phyloP scores from a whole-genome alignment of 1,284 basidiomycete species.

The Boletus semigastroideus region DNA sequence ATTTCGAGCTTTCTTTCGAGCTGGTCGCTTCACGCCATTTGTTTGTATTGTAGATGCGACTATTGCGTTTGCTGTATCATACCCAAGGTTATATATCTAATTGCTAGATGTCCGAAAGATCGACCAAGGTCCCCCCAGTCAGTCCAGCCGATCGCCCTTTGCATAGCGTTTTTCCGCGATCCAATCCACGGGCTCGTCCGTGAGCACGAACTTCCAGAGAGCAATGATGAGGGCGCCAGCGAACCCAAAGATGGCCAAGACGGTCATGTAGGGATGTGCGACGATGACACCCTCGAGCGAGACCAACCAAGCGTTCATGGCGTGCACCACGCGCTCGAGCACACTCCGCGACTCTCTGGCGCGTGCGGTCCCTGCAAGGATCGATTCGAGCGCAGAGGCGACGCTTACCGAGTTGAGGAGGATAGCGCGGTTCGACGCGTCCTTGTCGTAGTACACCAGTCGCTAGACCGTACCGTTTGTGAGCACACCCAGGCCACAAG shows the following conservation, averaged over 20 bases:
- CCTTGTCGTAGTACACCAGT: conserved; percentile 66
- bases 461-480: too few relatives aligned
- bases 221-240: conserved; percentile 9
- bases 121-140: not conserved
- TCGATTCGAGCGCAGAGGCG: conserved; percentile 71
- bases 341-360: conserved; percentile 70
- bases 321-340: conserved; percentile 66
- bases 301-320: conserved; percentile 15
- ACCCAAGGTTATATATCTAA: too few relatives aligned
- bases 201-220: conserved; percentile 9
- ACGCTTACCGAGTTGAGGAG: conserved; percentile 56
- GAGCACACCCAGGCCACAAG: not conserved
- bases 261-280: conserved; percentile 26
- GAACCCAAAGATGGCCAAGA: conserved; percentile 10
- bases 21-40: too few relatives aligned
- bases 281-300: conserved; percentile 11
- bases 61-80: too few relatives aligned
- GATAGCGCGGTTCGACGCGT: conserved; percentile 52
- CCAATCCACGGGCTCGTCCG: conserved; percentile 17
- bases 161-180: conserved; percentile 16
- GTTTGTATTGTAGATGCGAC: too few relatives aligned
- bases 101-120: not conserved
- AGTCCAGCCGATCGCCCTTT: conserved; percentile 25
- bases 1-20: too few relatives aligned
- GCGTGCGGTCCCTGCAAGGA: conserved; percentile 52